These are phyloP conservation scores for Coniochaeta pulveracea DNA, from an alignment of 2,329 filamentous ascomycete genomes.

Conservation along the genomic window DNA sequence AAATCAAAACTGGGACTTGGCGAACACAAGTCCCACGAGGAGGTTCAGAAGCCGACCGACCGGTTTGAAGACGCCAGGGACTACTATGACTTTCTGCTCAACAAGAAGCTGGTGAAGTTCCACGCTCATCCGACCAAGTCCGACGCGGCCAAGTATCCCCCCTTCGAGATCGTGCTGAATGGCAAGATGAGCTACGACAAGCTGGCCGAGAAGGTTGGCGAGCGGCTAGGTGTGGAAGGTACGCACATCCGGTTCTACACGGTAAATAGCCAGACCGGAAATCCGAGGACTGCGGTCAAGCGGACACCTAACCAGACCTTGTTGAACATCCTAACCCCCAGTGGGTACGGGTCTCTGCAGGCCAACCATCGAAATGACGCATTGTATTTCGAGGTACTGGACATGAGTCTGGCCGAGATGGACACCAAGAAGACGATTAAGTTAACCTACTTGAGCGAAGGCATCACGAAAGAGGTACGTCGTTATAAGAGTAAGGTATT, in stretches of 20 bases:
- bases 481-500: too few species aligned
- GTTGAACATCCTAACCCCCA: slow-evolving; percentile 64
- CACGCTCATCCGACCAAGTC: slow-evolving; percentile 51
- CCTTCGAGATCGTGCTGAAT: slow-evolving; percentile 69
- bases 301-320: slow-evolving; percentile 61
- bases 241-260: slow-evolving; percentile 90
- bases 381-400: slow-evolving; percentile 84
- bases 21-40: slow-evolving; percentile 25
- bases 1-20: slow-evolving; percentile 28
- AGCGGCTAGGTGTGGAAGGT: slow-evolving; percentile 62
- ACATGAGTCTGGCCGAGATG: slow-evolving; percentile 86
- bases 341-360: slow-evolving; percentile 60
- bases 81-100: slow-evolving; percentile 89
- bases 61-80: slow-evolving; percentile 61
- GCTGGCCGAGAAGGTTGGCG: slow-evolving; percentile 71
- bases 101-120: slow-evolving; percentile 72
- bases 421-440: slow-evolving; percentile 87
- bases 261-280: slow-evolving; percentile 64
- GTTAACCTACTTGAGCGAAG: slow-evolving; percentile 76
- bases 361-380: slow-evolving; percentile 63
- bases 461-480: slow-evolving; percentile 77
- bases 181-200: slow-evolving; percentile 86
- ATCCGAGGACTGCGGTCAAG: slow-evolving; percentile 69
- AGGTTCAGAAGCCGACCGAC: slow-evolving; percentile 30
- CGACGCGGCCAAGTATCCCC: slow-evolving; percentile 45